phyloP scores from a whole-genome alignment of 140 eudicot species.

The Flaveria floridana region DNA sequence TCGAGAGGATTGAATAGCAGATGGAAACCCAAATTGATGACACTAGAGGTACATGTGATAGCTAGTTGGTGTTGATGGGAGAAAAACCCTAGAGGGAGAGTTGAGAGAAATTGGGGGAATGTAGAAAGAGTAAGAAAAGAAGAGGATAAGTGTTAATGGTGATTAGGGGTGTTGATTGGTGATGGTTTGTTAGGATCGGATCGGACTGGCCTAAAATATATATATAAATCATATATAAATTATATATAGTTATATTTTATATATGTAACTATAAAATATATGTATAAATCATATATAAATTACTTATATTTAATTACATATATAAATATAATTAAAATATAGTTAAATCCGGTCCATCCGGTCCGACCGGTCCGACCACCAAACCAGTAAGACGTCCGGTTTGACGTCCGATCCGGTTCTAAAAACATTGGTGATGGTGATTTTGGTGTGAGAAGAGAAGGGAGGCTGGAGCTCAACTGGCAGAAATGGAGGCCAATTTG shows the following conservation, averaged over 20 bases:
- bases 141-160: slow-evolving; percentile 23
- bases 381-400: no score
- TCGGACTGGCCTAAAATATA: no score
- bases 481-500: slow-evolving; percentile 34
- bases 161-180: slow-evolving; percentile 23
- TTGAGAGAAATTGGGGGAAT: slow-evolving; percentile 17
- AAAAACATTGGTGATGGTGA: slow-evolving; percentile 17
- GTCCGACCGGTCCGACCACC: no score
- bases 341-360: no score
- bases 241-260: no score
- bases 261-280: no score
- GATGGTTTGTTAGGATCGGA: no score
- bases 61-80: slow-evolving; percentile 16
- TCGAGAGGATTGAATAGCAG: slow-evolving; percentile 6
- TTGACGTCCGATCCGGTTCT: no score
- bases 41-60: slow-evolving; percentile 22
- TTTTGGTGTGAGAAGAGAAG: slow-evolving; percentile 30
- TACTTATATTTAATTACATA: no score
- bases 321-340: no score
- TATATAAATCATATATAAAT: no score
- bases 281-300: no score
- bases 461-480: slow-evolving; percentile 37
- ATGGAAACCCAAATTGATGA: not conserved
- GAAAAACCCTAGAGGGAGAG: slow-evolving; percentile 34
- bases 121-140: slow-evolving; percentile 11